These are phyloP conservation scores for Neltuma alba DNA, from an alignment of 306 rosid genomes.

Conservation along the genomic window DNA sequence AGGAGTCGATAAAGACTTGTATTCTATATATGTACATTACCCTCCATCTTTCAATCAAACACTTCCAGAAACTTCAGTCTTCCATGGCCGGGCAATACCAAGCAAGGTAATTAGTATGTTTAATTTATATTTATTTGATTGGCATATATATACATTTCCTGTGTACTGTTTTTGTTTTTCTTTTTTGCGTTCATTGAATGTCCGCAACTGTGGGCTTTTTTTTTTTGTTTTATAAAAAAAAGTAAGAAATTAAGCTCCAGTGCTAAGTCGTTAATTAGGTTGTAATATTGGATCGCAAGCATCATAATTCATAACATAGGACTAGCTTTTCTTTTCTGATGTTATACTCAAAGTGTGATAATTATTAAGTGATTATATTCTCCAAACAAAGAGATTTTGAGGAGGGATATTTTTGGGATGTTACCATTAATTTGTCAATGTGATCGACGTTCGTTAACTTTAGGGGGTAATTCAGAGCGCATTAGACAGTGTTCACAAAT, in stretches of 20 bases:
- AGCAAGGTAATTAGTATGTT: constrained; percentile 53
- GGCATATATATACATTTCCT: neutral
- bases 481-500: neutral
- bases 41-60: constrained; percentile 41
- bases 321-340: neutral
- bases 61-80: constrained; percentile 39
- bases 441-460: neutral
- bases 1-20: constrained; percentile 34
- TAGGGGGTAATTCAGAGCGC: neutral
- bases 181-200: neutral
- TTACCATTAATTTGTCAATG: neutral
- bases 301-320: neutral
- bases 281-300: neutral
- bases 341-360: neutral
- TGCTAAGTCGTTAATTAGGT: neutral
- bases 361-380: neutral
- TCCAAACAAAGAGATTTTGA: neutral
- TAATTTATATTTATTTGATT: neutral
- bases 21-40: constrained; percentile 58
- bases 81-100: constrained; percentile 54
- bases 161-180: neutral
- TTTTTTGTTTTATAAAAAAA: too few species aligned
- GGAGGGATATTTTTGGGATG: neutral
- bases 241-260: neutral
- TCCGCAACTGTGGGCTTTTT: neutral